Base-by-base conservation (phyloP, 2,329 filamentous ascomycete species). In the Epicoccum sorghinum region DNA sequence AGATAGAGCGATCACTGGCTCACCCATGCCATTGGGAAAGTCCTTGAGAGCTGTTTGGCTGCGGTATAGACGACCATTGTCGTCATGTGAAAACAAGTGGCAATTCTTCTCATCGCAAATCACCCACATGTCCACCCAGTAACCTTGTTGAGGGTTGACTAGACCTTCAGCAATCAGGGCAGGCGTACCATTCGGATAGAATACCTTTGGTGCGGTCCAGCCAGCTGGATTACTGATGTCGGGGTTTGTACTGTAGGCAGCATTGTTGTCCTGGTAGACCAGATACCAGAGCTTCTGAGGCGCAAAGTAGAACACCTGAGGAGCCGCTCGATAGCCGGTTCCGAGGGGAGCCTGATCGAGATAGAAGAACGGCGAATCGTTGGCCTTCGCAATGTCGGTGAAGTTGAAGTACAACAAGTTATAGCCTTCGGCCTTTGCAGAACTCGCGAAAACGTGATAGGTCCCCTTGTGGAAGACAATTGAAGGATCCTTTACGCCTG, bases 41-140 rank as follows among this genome's bases (percentile, higher is more conserved):
- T 69, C 50, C 2, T 47, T 45, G 2, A 77, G 25, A 2, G 68
- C 30, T 0, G 76, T 78, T 45, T 74, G 62, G 12, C 70, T 72
- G 41, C 75, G 75, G 64, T 76, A 78, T 3, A 78, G 66, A 8
- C 71, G 71, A 6, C 75, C 76, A 47, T 77, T 78, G 60, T 77
- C 75, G 52, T 78, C 75, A 25, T 69, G 73, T 9, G 74, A 76
- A 67, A 76, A 78, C 23, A 78, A 68, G 54, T 77, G 69, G 60
- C 75, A 77, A 52, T 68, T 61, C 1, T 45, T 30, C 2, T 55
- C 47, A 58, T 78, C 75, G 64, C 75, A 78, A 44, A 78, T 75
- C 23, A 76, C 70, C 74, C 75, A 77, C 75, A 77, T 77, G 59
- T 78, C 76, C 10, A 78, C 74, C 75, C 76, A 78, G 59, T 75